Base-by-base conservation (phyloP, 2,329 filamentous ascomycete genomes). In the Fusarium transvaalense region DNA sequence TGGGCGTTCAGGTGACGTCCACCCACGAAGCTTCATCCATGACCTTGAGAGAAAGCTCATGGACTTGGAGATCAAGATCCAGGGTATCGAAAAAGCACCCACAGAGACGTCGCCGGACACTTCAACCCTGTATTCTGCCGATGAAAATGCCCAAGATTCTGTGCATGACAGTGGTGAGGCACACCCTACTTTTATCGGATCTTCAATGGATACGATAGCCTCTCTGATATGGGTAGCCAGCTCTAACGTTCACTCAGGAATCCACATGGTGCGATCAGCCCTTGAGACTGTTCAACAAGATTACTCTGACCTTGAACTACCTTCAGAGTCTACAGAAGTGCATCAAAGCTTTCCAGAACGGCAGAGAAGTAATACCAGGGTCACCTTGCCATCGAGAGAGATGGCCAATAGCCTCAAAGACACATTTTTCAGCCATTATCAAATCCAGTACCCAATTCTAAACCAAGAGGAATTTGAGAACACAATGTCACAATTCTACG, bases 261-360 rank as follows among this genome's bases (percentile, higher is more conserved):
- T 63, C 14, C 41, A 63, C 12, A 31, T 63, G 25, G 60, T 63
- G 8, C 60, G 60, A 19, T 63, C 60, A 19, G 60, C 46, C 4
- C 58, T 63, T 1, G 60, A 63, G 31, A 63, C 19, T 0, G 60
- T 58, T 4, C 60, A 63, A 3, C 57, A 62, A 8, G 55, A 63
- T 27, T 63, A 62, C 8, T 38, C 58, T 2, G 32, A 42, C 14
- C 46, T 63, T 10, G 41, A 63, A 15, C 42, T 48, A 3, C 48
- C 60, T 4, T 37, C 58, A 3, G 48, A 62, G 1, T 9, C 31
- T 2, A 21, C 41, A 10, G 41, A 63, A 23, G 12, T 12, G 27
- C 34, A 34, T 25, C 6, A 23, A 1, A 29, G 19, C 3, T n/a
- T 6, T 13, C 37, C 27, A 17, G n/a, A 46, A 4, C 29, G 10